Evolutionary conservation across 163 green algal genomes (phyloP).

Genomic region (Scenedesmus sp.): DNA sequence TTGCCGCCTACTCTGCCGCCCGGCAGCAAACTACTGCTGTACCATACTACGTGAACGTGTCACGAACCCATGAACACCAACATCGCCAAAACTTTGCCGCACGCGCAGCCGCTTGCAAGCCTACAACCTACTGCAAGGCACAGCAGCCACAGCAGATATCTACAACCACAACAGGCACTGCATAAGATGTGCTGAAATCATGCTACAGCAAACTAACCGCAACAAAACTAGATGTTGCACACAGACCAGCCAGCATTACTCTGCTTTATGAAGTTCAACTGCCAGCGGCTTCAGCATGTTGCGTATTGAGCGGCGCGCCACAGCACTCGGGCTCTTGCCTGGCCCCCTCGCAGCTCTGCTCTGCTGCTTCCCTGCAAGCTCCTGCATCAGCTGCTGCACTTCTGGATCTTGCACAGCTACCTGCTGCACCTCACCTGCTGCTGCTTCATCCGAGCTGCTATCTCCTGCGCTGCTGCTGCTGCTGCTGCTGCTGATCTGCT

Average conservation of each 20-base stretch:
- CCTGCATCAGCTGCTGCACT: conserved; percentile 38
- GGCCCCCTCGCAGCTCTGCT: not conserved
- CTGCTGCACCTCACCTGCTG: not conserved
- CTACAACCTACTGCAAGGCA: no score
- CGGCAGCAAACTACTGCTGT: no score
- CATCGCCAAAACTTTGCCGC: no score
- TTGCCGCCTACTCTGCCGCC: no score
- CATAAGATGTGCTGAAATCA: no score
- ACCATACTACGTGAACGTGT: no score
- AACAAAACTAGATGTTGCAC: no score
- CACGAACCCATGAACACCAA: no score
- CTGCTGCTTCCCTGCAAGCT: conserved; percentile 34
- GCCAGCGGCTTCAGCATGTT: conserved; percentile 41
- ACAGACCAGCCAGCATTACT: not conserved
- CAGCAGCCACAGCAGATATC: no score
- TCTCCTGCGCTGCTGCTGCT: conserved; percentile 29
- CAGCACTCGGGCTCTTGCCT: not conserved
- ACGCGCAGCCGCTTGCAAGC: no score
- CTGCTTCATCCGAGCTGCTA: not conserved
- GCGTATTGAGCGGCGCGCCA: conserved; percentile 6
- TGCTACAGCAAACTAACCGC: no score
- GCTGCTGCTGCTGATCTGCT: not conserved
- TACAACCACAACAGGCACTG: no score
- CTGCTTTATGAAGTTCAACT: not conserved
- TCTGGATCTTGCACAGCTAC: not conserved